Base-by-base conservation (phyloP, 306 rosid species). In the Geum urbanum region DNA sequence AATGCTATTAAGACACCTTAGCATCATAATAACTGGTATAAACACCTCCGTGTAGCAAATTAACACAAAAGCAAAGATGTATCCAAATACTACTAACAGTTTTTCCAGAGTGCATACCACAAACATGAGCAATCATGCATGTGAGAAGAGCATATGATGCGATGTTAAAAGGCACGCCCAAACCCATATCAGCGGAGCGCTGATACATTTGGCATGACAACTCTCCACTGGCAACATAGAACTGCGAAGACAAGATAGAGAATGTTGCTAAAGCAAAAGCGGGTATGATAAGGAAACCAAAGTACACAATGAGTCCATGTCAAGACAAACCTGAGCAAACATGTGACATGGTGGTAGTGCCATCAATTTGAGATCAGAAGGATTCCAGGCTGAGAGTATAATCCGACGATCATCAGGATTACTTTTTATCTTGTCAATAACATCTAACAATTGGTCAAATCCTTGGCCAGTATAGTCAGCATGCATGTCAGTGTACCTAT, bases 311-410 rank as follows among this genome's bases (percentile, higher is more conserved):
- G 13, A 35, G 15, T 24, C 12, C 56, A 10, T 41, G 46, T 58
- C 65, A 59, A 32, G 61, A 82, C 71, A 20, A 69, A 94, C 97
- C 95, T 94, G 99, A 3, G 91, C 87, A 83, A 87, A 89, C 96
- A 91, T 94, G 85, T 91, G 99, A 81, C 97, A 94, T 24, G 97
- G 96, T 44, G 97, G 99, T 69, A 94, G 96, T 59, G 97, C 97
- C 99, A 94, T 88, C 80, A 84, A 83, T 79, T 87, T 87, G 68
- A 94, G 95, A 86, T 94, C 99, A 40, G 91, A 71, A 56, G 97
- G 96, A 86, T 91, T 91, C 97, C 99, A 94, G 0, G 97, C 96
- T 37, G 97, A 88, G 72, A 94, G 91, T 71, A 94, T 82, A 66
- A 94, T 94, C 69, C 97, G 83, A 19, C 97, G 89, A 71, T 91